Evolutionary conservation across 768 basidiomycete species (phyloP).

Genomic region (Termitomyces sp.): DNA sequence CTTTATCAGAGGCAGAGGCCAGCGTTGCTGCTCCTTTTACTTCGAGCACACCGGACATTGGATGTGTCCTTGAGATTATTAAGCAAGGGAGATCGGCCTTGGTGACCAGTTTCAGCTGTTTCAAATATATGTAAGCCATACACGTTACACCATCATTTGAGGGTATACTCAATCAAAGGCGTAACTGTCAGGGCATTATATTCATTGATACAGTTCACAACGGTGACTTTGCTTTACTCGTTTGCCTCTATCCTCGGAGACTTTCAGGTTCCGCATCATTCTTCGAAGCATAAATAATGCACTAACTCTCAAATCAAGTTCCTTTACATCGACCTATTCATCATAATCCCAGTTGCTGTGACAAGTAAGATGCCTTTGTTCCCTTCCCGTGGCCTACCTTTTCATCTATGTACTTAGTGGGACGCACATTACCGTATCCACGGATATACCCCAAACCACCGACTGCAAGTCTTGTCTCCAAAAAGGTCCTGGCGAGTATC

Average conservation of each 20-base stretch:
- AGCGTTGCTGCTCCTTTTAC: constrained; percentile 99
- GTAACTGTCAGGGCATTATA: constrained; percentile 79
- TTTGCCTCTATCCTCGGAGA: constrained; percentile 96
- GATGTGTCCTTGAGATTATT: constrained; percentile 94
- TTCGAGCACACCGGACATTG: constrained; percentile 87
- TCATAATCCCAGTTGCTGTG: constrained; percentile 96
- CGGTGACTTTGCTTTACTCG: constrained; percentile 90
- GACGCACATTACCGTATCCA: constrained; percentile 85
- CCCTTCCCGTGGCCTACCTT: not conserved
- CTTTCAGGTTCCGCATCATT: constrained; percentile 61
- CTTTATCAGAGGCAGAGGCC: constrained; percentile 95
- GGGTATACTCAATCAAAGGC: constrained; percentile 6
- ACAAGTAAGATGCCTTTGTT: constrained; percentile 60
- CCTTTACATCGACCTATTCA: constrained; percentile 95
- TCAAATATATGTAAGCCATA: constrained; percentile 94
- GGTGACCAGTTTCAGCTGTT: constrained; percentile 98
- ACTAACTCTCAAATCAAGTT: constrained; percentile 45
- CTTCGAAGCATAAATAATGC: not conserved
- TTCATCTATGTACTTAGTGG: constrained; percentile 56
- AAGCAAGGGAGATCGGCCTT: constrained; percentile 93
- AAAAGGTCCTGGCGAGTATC: constrained; percentile 89
- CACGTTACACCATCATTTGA: not conserved
- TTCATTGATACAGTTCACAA: constrained; percentile 98
- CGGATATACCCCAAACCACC: constrained; percentile 86
- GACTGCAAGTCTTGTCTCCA: constrained; percentile 92